Percentiles rank a stretch among this genome's conserved stretches.
Conservation (phyloP, 805 yeast genomes). For the Vanderwaltozyma tropicalis region DNA sequence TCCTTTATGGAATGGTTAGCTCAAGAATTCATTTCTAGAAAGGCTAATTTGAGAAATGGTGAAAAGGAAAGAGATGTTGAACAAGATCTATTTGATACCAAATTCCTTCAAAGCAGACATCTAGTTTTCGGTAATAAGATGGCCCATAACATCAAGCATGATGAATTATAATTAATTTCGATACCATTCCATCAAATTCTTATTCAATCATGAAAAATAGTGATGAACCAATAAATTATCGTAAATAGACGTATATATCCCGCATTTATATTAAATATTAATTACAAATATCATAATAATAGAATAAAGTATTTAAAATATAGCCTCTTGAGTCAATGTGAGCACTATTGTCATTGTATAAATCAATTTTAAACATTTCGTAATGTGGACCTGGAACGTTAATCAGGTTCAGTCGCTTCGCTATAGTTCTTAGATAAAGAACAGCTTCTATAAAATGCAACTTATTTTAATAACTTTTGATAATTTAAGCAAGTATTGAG, state of each 20-base stretch:
- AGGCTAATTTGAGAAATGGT: conserved; percentile 15
- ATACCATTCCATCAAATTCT: neutral
- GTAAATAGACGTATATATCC: neutral
- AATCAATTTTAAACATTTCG: too few relatives aligned
- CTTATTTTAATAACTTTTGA: too few relatives aligned
- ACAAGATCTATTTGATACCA: conserved; percentile 30
- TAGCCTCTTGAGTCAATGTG: too few relatives aligned
- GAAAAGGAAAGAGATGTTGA: conserved; percentile 24
- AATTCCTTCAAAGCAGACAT: conserved; percentile 44
- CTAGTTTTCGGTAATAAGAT: conserved; percentile 67
- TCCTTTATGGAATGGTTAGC: conserved; percentile 59
- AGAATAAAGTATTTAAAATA: neutral
- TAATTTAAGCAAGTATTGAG: neutral
- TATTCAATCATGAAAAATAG: too few relatives aligned
- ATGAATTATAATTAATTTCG: conserved; percentile 3
- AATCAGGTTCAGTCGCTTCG: too few relatives aligned
- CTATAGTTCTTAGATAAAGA: too few relatives aligned
- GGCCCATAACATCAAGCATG: conserved; percentile 49
- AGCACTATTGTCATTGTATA: too few relatives aligned
- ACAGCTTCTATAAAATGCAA: too few relatives aligned
- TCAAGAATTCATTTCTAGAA: conserved; percentile 31
- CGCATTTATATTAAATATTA: neutral
- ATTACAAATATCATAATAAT: neutral
- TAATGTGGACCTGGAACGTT: too few relatives aligned
- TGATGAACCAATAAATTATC: neutral